Base-by-base conservation (phyloP, 192 early-diverging fungal species). In the Entomortierella beljakovae region DNA sequence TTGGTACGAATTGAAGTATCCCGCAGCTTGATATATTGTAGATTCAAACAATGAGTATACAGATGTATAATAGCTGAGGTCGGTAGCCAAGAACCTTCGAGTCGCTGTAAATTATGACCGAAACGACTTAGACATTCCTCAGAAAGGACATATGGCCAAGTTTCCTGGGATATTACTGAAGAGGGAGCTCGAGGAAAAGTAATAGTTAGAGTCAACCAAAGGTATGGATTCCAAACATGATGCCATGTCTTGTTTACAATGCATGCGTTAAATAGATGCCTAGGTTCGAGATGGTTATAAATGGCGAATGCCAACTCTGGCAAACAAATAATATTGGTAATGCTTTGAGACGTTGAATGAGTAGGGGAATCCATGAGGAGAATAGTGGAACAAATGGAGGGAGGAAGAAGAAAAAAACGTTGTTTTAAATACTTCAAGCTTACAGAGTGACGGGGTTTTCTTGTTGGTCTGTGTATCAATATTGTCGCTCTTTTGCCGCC, bases 291-390 rank as follows among this genome's bases (percentile, higher is more conserved):
- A 13, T 49, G 61, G 33, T 6, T 15, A 23, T 61, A 48, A 18
- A 70, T 2, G 15, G 58, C 68, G 23, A 32, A 28, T 16, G 49
- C 68, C 22, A 70, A 51, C 34, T 70, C 68, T 54, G 68, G 68
- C 58, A 70, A 33, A 0, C 32, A 51, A 3, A 70, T 11, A 18
- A 70, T 23, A 16, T 26, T 11, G 3, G 22, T 37, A 8, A 43
- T 38, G 37, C 37, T 43, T 2, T 18, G 20, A 11, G 25, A 32
- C 1, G 2, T 46, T 13, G 13, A 13, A 40, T 40, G 37, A 40
- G 37, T 40, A 9, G 37, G 13, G 5, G 43, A 11, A 46, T 20
- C 43, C 43, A 46, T 46, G 43, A 46, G 6, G 13, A 9, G 13
- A 40, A 6, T 40, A 40, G 6, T 40, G 37, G 37, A 6, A n/a